Conservation (phyloP, 164 flowering plant genomes). For the Stephania cephalantha region DNA sequence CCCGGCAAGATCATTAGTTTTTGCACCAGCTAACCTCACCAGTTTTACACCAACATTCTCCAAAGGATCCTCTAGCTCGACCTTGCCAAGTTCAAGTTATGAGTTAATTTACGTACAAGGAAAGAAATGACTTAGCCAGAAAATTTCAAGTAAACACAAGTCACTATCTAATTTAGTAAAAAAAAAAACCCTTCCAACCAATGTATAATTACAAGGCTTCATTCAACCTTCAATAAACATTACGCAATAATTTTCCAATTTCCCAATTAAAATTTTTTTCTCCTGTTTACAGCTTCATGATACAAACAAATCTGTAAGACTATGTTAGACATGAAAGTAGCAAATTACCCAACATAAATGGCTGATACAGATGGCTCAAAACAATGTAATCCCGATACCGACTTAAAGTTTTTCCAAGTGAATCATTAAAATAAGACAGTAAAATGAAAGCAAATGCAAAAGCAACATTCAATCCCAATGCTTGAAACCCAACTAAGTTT, state of each 20-base stretch:
- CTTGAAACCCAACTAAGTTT: neutral
- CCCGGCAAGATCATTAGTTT: conserved; percentile 85
- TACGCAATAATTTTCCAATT: neutral
- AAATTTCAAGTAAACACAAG: neutral
- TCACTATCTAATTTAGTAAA: neutral
- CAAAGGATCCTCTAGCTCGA: conserved; percentile 81
- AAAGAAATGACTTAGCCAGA: neutral
- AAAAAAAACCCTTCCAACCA: neutral
- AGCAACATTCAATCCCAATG: neutral
- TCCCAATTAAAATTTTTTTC: neutral
- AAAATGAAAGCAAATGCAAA: neutral
- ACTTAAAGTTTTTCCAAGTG: neutral
- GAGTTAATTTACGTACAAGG: neutral
- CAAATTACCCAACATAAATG: neutral
- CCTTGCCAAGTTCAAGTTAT: conserved; percentile 27
- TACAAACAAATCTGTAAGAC: neutral
- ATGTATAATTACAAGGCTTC: neutral
- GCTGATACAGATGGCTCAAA: neutral
- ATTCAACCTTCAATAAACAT: neutral
- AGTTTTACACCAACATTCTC: conserved; percentile 86
- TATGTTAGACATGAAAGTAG: neutral
- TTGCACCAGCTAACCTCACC: conserved; percentile 88
- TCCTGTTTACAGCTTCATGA: neutral
- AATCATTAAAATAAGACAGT: neutral
- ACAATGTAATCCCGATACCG: neutral